Conservation (phyloP, 140 eudicot species). For the Erigeron philadelphicus region DNA sequence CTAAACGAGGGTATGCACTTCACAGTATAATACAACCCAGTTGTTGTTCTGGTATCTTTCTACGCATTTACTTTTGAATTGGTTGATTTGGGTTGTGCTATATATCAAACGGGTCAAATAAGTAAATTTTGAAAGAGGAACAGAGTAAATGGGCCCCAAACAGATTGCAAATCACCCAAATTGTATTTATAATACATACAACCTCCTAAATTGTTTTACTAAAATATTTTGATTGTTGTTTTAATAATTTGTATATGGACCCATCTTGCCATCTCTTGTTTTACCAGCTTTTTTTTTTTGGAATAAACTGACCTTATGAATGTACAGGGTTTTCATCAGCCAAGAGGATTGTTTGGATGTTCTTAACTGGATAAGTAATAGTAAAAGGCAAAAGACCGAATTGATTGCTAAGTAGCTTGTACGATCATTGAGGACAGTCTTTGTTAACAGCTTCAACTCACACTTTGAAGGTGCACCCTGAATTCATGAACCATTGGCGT, state of each 20-base stretch:
- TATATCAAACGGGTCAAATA: conserved; percentile 7
- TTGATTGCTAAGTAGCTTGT: conserved; percentile 33
- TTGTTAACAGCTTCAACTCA: conserved; percentile 2
- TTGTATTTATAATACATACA: neutral
- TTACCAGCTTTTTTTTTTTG: neutral
- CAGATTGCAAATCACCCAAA: neutral
- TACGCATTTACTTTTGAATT: neutral
- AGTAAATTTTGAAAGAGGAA: neutral
- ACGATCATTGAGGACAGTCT: conserved; percentile 10
- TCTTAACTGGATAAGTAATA: conserved; percentile 67
- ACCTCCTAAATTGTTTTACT: neutral
- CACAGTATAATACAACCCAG: neutral
- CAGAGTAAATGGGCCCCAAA: neutral
- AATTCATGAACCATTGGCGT: neutral
- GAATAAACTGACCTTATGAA: conserved; percentile 13
- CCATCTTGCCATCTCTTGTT: neutral
- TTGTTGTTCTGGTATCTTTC: neutral
- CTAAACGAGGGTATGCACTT: conserved; percentile 45
- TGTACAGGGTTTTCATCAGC: conserved; percentile 56
- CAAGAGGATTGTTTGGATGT: conserved; percentile 62
- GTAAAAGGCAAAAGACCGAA: conserved; percentile 35
- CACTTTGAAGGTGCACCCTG: neutral
- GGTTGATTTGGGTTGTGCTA: conserved; percentile 10
- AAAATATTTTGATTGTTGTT: neutral
- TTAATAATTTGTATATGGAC: neutral